phyloP scores from a whole-genome alignment of 306 rosid genomes.

The Prunus mongolica region DNA sequence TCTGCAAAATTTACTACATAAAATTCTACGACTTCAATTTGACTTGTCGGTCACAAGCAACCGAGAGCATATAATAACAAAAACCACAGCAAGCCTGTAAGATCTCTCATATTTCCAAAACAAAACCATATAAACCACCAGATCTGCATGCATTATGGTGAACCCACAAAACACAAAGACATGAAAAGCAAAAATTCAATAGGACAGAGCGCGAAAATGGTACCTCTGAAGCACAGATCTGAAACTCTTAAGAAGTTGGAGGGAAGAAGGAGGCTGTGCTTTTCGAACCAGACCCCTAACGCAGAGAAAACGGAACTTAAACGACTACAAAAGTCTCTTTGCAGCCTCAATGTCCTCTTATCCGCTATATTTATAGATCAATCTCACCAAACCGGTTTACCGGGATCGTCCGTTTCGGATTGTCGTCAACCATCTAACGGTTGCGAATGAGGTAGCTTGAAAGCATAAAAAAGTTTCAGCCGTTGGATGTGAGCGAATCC shows the following conservation, averaged over 20 bases:
- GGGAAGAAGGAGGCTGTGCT: constrained; percentile 9
- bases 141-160: constrained; percentile 28
- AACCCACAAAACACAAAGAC: neutral
- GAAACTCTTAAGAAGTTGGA: neutral
- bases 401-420: constrained; percentile 27
- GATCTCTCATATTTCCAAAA: constrained; percentile 2
- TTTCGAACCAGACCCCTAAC: constrained; percentile 16
- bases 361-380: constrained; percentile 40
- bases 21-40: neutral
- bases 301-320: neutral
- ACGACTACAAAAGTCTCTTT: constrained; percentile 13
- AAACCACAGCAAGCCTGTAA: neutral
- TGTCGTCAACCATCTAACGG: neutral
- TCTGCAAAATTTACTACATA: neutral
- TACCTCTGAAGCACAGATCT: constrained; percentile 27
- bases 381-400: constrained; percentile 18
- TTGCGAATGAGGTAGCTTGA: neutral
- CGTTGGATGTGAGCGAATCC: constrained; percentile 29
- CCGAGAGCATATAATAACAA: neutral
- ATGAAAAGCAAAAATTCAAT: neutral
- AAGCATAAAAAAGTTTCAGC: neutral
- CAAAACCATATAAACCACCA: constrained; percentile 14
- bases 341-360: neutral
- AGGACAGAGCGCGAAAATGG: neutral
- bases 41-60: neutral